Base-by-base conservation (phyloP, 768 basidiomycete genomes). In the Suillus lakei region DNA sequence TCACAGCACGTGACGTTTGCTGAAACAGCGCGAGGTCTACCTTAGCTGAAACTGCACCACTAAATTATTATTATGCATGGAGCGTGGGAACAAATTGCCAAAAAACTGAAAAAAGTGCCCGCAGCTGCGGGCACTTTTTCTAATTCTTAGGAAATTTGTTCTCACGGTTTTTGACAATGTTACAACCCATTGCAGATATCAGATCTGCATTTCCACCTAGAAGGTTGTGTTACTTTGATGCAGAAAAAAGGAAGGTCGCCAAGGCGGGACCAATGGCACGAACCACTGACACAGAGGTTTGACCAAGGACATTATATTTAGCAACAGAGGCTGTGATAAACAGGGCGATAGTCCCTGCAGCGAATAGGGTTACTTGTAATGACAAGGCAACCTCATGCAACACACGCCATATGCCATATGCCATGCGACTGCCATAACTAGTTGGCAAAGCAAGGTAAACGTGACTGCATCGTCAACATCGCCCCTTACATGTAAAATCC, bases 321-420 rank as follows among this genome's bases (percentile, higher is more conserved):
- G 88, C 86, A 1, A 86, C 77, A 2, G 85, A 82, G 28, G 80
- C 79, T 3, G 83, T 87, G 60, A 87, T 76, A 61, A 82, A 86
- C 67, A 88, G 81, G 61, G 83, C 84, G 18, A 86, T 81, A 50
- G 83, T 83, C 28, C 82, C 87, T 86, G 54, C 7, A 69, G 64
- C 4, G 51, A 23, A 7, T 53, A 68, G 28, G 70, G 62, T 44
- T 28, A 32, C 61, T 63, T n/a, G 0, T n/a, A 51, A 36, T 36
- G 30, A 3, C 4, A 10, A n/a, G n/a, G n/a, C n/a, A n/a, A 28
- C 23, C 21, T 44, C 9, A 39, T 1, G 48, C 34, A 10, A 1
- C 39, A 76, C 80, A 60, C 60, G 83, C 84, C 77, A 56, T 76
- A 85, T 15, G 80, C 72, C 54, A 82, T 76, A 66, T 84, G 82